Evolutionary conservation across 805 yeast species (phyloP).

Genomic region (Myxozyma neglecta): DNA sequence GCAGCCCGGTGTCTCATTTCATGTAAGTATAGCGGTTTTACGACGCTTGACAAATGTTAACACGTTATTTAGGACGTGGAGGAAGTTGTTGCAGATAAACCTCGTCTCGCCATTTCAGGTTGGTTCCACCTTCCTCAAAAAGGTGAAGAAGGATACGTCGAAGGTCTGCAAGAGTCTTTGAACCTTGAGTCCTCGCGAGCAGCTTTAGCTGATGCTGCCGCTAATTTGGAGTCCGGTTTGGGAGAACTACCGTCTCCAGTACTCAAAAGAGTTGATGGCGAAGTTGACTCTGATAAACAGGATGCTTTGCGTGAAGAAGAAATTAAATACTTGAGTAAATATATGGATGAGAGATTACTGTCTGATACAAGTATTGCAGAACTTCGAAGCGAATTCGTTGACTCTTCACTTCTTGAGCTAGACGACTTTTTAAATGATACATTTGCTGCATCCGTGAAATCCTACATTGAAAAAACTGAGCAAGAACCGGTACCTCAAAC

Average conservation of each 20-base stretch:
- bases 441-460: slow-evolving; percentile 50
- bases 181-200: slow-evolving; percentile 24
- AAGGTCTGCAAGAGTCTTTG: slow-evolving; percentile 69
- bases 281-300: slow-evolving; percentile 62
- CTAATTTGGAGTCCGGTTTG: slow-evolving; percentile 58
- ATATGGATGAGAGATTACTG: slow-evolving; percentile 57
- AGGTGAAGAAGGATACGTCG: slow-evolving; percentile 82
- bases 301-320: slow-evolving; percentile 16
- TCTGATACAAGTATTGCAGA: slow-evolving; percentile 42
- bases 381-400: slow-evolving; percentile 56
- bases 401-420: slow-evolving; percentile 70
- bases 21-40: slow-evolving; percentile 38
- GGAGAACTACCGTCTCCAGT: slow-evolving; percentile 46
- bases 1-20: slow-evolving; percentile 94
- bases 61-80: slow-evolving; percentile 67
- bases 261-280: slow-evolving; percentile 64
- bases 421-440: slow-evolving; percentile 60
- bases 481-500: slow-evolving; percentile 7
- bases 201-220: slow-evolving; percentile 62
- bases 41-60: too few species aligned
- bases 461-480: slow-evolving; percentile 56
- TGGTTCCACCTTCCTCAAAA: slow-evolving; percentile 98
- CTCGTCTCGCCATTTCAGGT: slow-evolving; percentile 90
- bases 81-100: slow-evolving; percentile 89
- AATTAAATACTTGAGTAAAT: slow-evolving; percentile 51